These are phyloP conservation scores for Nematocida sp. DNA, from an alignment of 371 early-diverging fungal species.

Conservation along the genomic window DNA sequence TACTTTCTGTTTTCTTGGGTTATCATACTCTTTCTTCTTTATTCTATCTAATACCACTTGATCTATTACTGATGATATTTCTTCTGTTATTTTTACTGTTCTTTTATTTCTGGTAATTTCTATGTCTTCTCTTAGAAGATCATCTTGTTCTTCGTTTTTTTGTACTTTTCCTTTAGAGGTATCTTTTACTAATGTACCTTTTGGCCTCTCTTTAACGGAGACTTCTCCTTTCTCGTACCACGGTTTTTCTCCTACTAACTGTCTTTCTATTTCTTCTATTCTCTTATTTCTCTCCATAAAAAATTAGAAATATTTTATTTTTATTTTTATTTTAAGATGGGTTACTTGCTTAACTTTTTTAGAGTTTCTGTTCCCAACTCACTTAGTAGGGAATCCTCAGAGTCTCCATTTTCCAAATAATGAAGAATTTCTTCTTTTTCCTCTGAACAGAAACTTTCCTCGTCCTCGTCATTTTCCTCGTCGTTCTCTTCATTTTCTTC, in stretches of 20 bases:
- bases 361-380: constrained; percentile 25
- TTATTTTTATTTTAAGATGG: constrained; percentile 6
- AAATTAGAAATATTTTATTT: constrained; percentile 9
- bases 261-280: constrained; percentile 30
- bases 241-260: constrained; percentile 20
- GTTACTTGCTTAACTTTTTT: constrained; percentile 14
- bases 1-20: constrained; percentile 19
- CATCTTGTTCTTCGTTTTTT: constrained; percentile 32
- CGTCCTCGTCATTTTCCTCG: not conserved
- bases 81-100: constrained; percentile 36
- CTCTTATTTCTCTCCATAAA: constrained; percentile 29
- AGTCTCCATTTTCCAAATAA: not conserved
- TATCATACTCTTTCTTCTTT: constrained; percentile 43
- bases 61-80: constrained; percentile 15
- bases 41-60: constrained; percentile 23
- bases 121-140: constrained; percentile 3
- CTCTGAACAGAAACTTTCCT: not conserved
- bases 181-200: constrained; percentile 17
- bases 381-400: not conserved
- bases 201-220: constrained; percentile 41
- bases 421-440: not conserved
- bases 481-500: constrained; percentile 7
- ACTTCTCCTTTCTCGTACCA: constrained; percentile 55
- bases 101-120: constrained; percentile 35
- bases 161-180: not conserved